These are phyloP conservation scores for Fragosphaeria purpurea DNA, from an alignment of 2,329 filamentous ascomycete species.

Conservation along the genomic window DNA sequence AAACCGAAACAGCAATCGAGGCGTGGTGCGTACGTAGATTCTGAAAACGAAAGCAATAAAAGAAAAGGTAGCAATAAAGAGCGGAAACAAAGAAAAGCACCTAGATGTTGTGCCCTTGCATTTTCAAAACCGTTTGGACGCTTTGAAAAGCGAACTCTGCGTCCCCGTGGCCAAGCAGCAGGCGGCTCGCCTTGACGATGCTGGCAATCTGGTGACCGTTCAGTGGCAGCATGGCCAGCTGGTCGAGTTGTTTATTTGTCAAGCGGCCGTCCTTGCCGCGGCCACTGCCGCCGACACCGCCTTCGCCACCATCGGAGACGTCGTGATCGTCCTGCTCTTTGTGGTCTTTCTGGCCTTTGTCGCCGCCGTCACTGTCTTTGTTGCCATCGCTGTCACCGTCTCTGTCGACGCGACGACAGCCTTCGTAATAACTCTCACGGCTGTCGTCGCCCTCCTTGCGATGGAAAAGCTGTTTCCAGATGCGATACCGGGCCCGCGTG, in stretches of 20 bases:
- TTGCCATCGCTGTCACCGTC: background rate
- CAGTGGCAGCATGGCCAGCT: constrained; percentile 15
- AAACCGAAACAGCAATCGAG: too few relatives aligned
- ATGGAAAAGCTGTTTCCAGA: constrained; percentile 12
- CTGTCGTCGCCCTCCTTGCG: background rate
- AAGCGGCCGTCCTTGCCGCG: background rate
- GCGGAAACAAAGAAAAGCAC: background rate
- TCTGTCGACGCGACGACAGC: background rate
- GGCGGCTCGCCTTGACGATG: constrained; percentile 19
- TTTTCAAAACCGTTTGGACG: constrained; percentile 20
- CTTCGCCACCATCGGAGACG: constrained; percentile 3
- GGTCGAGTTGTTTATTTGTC: constrained; percentile 8
- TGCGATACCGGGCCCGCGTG: constrained; percentile 12
- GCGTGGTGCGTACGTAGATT: too few relatives aligned
- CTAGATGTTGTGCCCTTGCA: background rate
- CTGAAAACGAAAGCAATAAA: too few relatives aligned
- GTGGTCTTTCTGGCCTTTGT: too few relatives aligned
- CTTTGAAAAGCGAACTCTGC: constrained; percentile 21
- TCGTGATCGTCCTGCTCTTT: constrained; percentile 12
- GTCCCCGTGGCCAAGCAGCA: constrained; percentile 22
- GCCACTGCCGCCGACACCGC: background rate
- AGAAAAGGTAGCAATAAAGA: too few relatives aligned
- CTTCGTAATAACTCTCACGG: constrained; percentile 13
- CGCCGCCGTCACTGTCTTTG: too few relatives aligned
- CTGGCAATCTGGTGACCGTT: constrained; percentile 27